Conservation (phyloP, 1,284 basidiomycete genomes). For the Peniophora sp. region DNA sequence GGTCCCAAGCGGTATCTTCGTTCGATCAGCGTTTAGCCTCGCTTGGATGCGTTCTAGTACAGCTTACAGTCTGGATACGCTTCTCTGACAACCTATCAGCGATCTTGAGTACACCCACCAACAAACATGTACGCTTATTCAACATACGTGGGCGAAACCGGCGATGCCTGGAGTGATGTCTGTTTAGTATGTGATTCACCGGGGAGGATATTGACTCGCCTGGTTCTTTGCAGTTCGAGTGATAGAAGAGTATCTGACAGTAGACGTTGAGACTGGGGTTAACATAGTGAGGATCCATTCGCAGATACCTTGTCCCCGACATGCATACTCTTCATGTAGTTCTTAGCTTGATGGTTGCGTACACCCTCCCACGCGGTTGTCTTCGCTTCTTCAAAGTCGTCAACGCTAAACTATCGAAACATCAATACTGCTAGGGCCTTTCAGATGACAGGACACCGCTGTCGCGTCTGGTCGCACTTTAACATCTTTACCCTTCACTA, state of each 20-base stretch:
- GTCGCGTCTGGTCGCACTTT: slow-evolving; percentile 43
- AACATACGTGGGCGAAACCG: slow-evolving; percentile 67
- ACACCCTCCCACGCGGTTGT: slow-evolving; percentile 90
- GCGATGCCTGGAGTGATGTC: slow-evolving; percentile 58
- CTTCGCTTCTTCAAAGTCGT: slow-evolving; percentile 74
- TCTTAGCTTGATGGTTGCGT: slow-evolving; percentile 86
- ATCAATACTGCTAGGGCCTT: slow-evolving; percentile 5
- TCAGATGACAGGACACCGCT: no score
- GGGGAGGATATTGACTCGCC: slow-evolving; percentile 34
- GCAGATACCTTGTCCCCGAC: slow-evolving; percentile 69
- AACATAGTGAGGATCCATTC: slow-evolving; percentile 9
- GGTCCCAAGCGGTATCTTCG: slow-evolving; percentile 84
- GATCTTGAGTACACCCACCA: not conserved
- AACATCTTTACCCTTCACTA: slow-evolving; percentile 87
- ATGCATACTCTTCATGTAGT: slow-evolving; percentile 89
- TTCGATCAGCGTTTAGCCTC: not conserved
- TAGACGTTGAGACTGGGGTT: slow-evolving; percentile 6
- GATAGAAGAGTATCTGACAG: slow-evolving; percentile 60
- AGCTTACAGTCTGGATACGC: slow-evolving; percentile 84
- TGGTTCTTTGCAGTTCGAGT: slow-evolving; percentile 88
- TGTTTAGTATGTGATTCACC: not conserved
- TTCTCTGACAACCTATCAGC: slow-evolving; percentile 64
- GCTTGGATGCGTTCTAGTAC: not conserved
- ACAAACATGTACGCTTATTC: not conserved
- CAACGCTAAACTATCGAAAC: slow-evolving; percentile 70